Evolutionary conservation across 805 yeast species (phyloP), one percentile per base, ranked within the genome.

Genomic region (Ogataea nakhonphanomensis): DNA sequence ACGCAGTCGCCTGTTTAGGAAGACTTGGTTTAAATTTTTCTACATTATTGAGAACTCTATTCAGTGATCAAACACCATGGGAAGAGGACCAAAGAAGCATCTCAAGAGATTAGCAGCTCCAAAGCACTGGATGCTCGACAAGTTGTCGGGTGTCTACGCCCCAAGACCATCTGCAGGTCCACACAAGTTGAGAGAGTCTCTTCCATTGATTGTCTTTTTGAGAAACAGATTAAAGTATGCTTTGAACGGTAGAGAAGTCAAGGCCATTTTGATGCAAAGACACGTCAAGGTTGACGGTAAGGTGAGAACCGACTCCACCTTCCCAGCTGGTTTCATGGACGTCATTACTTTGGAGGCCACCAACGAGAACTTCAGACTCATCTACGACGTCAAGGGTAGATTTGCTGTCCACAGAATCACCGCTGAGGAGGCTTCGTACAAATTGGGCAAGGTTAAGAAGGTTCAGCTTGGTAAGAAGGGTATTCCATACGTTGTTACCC

Each of bases 111-210:
- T 91, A 76, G 96, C 98, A 73, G 99, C 99, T 73, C 99, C 99
- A 81, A 84, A 90, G 80, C 99, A 93, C 84, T 93, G 99, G 99
- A 86, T 93, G 95, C 87, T 93, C 80, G 99, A 95, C 95, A 93
- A 93, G 79, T 81, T 93, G 78, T 86, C 97, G 69, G 99, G 99
- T 72, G 79, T 87, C 68, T 93, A 93, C 73, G 99, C 99, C 56
- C 99, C 99, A 79, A 89, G 98, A 79, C 96, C 98, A 69, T 89
- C 97, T 55, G 84, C 95, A 63, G 99, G 99, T 80, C 99, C 99
- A 71, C 99, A 91, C 81, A 93, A 91, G 77, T 81, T 90, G 71
- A 84, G 97, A 74, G 98, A 90, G 79, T 90, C 96, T 52, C 84
- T 90, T 68, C 98, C 98, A 70, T 83, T 90, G 74, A 80, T 91